A percentile compares a stretch with the other conserved stretches of the same genome.
phyloP scores from a whole-genome alignment of 129 eudicot genomes.

The Arctium lappa region DNA sequence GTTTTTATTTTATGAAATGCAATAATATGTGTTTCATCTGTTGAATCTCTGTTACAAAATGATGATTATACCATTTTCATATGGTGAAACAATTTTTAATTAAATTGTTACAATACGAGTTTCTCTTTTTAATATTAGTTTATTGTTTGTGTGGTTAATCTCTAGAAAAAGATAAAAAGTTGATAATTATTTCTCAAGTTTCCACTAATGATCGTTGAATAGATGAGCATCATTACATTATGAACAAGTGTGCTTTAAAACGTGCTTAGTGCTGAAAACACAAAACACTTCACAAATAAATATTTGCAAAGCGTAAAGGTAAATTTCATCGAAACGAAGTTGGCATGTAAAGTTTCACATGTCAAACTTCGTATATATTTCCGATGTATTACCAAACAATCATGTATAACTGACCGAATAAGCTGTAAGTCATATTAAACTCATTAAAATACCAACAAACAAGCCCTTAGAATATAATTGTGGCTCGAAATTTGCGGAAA shows the following conservation, averaged over 20 bases:
- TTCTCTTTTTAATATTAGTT: not conserved
- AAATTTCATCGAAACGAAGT: not conserved
- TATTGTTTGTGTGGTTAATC: not conserved
- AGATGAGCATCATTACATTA: not conserved
- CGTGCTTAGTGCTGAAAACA: not conserved
- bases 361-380: not conserved
- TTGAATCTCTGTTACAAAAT: too few relatives aligned
- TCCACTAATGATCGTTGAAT: not conserved
- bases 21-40: too few relatives aligned
- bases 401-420: too few relatives aligned
- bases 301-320: not conserved
- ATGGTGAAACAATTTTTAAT: too few relatives aligned
- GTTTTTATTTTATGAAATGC: too few relatives aligned
- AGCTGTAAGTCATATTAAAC: too few relatives aligned
- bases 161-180: not conserved
- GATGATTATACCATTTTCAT: too few relatives aligned
- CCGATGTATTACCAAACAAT: too few relatives aligned
- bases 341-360: not conserved
- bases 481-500: not conserved
- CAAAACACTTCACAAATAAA: not conserved
- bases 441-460: too few relatives aligned
- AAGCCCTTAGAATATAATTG: not conserved
- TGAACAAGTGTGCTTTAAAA: not conserved
- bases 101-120: not conserved
- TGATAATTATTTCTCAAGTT: not conserved